These are phyloP conservation scores for Globisporangium irregulare DNA, from an alignment of 352 stramenopile species.

Conservation along the genomic window DNA sequence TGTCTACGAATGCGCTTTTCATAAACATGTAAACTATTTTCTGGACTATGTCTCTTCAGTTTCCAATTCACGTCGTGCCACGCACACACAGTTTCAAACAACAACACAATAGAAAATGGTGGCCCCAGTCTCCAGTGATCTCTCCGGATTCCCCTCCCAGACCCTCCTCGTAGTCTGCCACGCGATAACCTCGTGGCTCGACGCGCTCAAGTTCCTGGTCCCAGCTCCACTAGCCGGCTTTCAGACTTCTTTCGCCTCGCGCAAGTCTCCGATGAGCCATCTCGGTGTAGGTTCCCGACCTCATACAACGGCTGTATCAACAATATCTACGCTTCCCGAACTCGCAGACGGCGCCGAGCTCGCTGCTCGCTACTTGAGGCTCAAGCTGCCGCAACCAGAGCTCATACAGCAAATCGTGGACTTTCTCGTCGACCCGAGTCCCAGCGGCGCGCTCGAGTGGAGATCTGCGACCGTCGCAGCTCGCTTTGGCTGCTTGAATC, in stretches of 20 bases:
- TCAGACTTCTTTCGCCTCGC: neutral
- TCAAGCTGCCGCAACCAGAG: neutral
- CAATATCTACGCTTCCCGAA: neutral
- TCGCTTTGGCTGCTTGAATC: neutral
- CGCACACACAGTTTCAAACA: neutral
- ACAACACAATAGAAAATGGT: neutral
- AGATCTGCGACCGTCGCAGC: neutral
- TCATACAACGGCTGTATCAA: neutral
- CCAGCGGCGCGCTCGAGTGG: neutral
- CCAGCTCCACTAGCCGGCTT: neutral
- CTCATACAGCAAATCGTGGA: constrained; percentile 1
- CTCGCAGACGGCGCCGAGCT: neutral
- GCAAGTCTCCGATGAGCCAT: neutral
- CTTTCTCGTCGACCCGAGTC: constrained; percentile 1
- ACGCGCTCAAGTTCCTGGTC: neutral
- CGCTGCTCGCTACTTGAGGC: neutral
- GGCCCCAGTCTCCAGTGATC: neutral
- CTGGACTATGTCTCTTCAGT: neutral
- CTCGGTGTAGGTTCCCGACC: neutral
- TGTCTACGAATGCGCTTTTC: too few relatives aligned
- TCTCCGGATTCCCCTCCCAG: neutral
- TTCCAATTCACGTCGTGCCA: neutral
- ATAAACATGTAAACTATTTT: too few relatives aligned
- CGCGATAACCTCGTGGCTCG: neutral
- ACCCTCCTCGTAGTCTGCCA: neutral